These are phyloP conservation scores for Zhuliangozyma blackwelliae DNA, from an alignment of 1,139 yeast genomes.

Conservation along the genomic window DNA sequence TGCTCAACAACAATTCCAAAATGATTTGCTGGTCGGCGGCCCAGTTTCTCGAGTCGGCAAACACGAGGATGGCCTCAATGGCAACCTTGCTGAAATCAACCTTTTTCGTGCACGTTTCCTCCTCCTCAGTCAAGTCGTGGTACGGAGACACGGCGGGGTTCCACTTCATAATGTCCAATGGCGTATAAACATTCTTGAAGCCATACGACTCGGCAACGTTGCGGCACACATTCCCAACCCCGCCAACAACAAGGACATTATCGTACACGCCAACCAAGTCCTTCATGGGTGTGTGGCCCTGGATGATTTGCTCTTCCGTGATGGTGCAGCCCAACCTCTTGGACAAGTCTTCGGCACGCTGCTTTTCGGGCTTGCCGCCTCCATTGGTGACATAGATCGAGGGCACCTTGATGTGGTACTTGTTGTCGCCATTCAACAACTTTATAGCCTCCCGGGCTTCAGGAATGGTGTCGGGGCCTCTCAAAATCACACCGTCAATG, in stretches of 20 bases:
- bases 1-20: conserved; percentile 67
- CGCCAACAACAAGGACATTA: conserved; percentile 80
- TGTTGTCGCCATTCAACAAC: conserved; percentile 70
- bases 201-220: conserved; percentile 77
- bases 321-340: conserved; percentile 56
- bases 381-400: conserved; percentile 85
- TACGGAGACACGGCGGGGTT: conserved; percentile 81
- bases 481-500: conserved; percentile 77
- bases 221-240: conserved; percentile 77
- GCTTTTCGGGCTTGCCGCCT: conserved; percentile 77
- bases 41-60: conserved; percentile 85
- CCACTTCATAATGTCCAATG: conserved; percentile 80
- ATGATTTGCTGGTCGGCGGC: conserved; percentile 88
- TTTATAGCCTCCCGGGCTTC: conserved; percentile 68
- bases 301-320: conserved; percentile 74
- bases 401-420: conserved; percentile 78
- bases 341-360: conserved; percentile 64
- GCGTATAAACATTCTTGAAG: conserved; percentile 69
- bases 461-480: conserved; percentile 78
- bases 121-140: conserved; percentile 71
- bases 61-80: conserved; percentile 71
- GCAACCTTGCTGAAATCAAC: conserved; percentile 61
- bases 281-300: conserved; percentile 88
- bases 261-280: conserved; percentile 63
- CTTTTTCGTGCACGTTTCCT: conserved; percentile 48